Base-by-base conservation (phyloP, 2,329 filamentous ascomycete genomes). In the Trichoderma oligosporum region DNA sequence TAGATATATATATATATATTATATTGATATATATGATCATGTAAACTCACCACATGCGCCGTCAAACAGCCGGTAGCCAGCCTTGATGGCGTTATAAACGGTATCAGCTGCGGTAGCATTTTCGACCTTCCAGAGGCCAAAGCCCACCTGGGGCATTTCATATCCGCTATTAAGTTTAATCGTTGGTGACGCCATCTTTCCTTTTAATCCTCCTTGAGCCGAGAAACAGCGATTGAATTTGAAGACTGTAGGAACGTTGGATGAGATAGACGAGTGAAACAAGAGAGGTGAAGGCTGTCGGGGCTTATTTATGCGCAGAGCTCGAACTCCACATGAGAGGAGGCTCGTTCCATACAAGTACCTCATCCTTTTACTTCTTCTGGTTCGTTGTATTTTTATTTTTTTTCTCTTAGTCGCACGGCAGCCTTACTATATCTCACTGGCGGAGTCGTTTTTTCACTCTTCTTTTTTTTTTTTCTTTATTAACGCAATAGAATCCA, bases 111-210 rank as follows among this genome's bases (percentile, higher is more conserved):
- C 85, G 56, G 83, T 85, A 54, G 83, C 81, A 64, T 87, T 88
- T 71, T 84, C 83, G 63, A 94, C 87, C 78, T 94, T 94, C 89
- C 89, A 94, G 64, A 93, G 81, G 59, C 87, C 87, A 70, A 89
- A 89, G 72, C 87, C 87, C 63, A 89, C 85, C 71, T 86, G 82
- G 68, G 86, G 87, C 87, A 89, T 89, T 66, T 87, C 78, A 65
- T 81, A 69, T 73, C 84, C 83, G 72, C 78, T 84, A 74, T 76
- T 85, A 61, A 87, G 81, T 75, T 84, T 86, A 71, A 86, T 76
- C 59, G 73, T 82, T 49, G 70, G 69, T 24, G 69, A 63, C 56
- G 76, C 71, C 66, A 74, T 71, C 61, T 63, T 71, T 54, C 60
- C 24, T 38, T 29, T 27, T 20, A 41, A 35, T 47, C 25, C 48